Evolutionary conservation across 768 basidiomycete genomes (phyloP), one percentile per base, ranked within the genome.

Genomic region (Sporobolomyces roseus): DNA sequence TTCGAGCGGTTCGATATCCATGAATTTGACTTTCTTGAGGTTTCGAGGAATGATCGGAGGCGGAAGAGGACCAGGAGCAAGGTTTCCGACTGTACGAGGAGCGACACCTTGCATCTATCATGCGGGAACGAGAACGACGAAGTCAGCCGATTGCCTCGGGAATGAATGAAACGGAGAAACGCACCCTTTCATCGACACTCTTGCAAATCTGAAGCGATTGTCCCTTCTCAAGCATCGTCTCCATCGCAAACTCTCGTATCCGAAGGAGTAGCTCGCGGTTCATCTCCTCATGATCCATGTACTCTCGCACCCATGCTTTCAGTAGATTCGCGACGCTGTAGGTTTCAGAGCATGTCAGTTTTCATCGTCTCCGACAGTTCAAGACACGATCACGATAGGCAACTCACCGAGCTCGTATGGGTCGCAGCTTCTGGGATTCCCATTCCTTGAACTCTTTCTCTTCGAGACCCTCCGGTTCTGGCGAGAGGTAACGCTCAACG

Each of bases 1-100:
- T 79, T 98, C 94, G 63, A 92, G 79, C 2, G 93, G 83, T 72
- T 94, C 89, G 55, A 98, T 84, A 75, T 98, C 94, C 27, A 85
- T 79, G 16, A 98, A 81, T 71, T 90, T 91, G 67, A 93, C 78
- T 78, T 86, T 88, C 80, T 85, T 87, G 73, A 83, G 84, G 45
- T 83, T 80, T 78, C 85, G 88, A 2, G 92, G 92, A 13, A 86
- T 61, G 63, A 94, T 86, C 4, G 92, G 83, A 16, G 87, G 79
- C 0, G 92, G 93, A 19, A 90, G 41, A 55, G 74, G 3, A 81
- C 80, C 67, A 82, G 83, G 71, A 3, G 68, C 65, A 27, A 74
- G 36, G 60, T 73, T 71, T 53, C 73, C 55, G 48, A 62, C 27
- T 17, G 69, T 25, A 0, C 71, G 66, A 17, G 66, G 68, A 4